A percentile compares a stretch with the other conserved stretches of the same genome.
phyloP scores from a whole-genome alignment of 2,329 filamentous ascomycete genomes.

The Penicillium sp. region DNA sequence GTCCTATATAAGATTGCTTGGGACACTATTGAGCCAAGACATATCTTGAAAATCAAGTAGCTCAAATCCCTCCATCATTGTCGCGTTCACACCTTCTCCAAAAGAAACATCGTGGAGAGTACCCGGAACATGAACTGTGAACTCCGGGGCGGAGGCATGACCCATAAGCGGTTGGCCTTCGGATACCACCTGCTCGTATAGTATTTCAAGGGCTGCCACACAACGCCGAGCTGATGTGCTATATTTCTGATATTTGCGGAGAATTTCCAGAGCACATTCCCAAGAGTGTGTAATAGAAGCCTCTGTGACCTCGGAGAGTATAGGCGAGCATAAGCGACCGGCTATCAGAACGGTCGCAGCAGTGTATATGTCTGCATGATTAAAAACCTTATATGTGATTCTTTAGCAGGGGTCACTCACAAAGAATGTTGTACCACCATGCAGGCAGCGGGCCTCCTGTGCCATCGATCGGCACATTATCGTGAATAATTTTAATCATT shows the following conservation, averaged over 20 bases:
- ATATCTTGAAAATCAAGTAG: conserved; percentile 34
- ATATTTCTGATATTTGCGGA: conserved; percentile 32
- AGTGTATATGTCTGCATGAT: conserved; percentile 33
- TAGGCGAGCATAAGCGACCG: conserved; percentile 28
- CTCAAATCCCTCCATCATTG: conserved; percentile 27
- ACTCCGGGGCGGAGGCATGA: neutral
- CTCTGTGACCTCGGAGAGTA: conserved; percentile 27
- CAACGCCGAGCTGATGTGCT: conserved; percentile 33
- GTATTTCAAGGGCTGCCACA: conserved; percentile 32
- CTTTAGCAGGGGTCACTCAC: conserved; percentile 13
- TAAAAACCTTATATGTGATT: neutral
- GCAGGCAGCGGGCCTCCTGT: conserved; percentile 32
- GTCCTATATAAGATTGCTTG: conserved; percentile 28
- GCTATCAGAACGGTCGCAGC: conserved; percentile 37
- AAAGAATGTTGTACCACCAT: conserved; percentile 41
- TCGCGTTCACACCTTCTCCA: conserved; percentile 26
- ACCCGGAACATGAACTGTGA: neutral
- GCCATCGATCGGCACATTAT: conserved; percentile 27
- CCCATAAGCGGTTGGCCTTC: conserved; percentile 12
- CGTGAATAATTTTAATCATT: conserved; percentile 31
- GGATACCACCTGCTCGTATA: conserved; percentile 29
- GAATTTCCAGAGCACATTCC: conserved; percentile 29
- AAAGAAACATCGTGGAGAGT: conserved; percentile 24
- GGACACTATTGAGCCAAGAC: conserved; percentile 36
- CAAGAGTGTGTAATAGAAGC: conserved; percentile 26